Evolutionary conservation across 495 filamentous ascomycete species (phyloP).

Genomic region (Rostrohypoxylon terebratum): DNA sequence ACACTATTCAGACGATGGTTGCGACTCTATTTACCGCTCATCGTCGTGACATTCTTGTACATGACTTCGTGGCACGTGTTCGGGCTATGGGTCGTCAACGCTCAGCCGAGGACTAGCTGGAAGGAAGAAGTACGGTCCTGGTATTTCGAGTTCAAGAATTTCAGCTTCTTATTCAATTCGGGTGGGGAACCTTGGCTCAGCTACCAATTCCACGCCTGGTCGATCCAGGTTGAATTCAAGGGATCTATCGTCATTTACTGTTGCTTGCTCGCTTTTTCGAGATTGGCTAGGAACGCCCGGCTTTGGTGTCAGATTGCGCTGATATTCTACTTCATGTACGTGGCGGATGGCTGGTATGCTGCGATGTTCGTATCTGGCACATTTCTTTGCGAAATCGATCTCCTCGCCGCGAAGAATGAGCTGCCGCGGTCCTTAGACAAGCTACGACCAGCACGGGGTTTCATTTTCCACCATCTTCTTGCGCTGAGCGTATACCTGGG

Average conservation of each 20-base stretch:
- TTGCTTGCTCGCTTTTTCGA: slow-evolving; percentile 57
- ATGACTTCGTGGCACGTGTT: slow-evolving; percentile 65
- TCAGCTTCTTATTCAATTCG: slow-evolving; percentile 65
- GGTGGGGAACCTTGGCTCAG: slow-evolving; percentile 54
- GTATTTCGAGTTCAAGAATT: slow-evolving; percentile 70
- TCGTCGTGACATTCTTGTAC: slow-evolving; percentile 61
- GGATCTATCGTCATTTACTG: slow-evolving; percentile 63
- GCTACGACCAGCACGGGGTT: slow-evolving; percentile 55
- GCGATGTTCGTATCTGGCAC: slow-evolving; percentile 61
- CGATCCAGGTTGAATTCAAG: slow-evolving; percentile 57
- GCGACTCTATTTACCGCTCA: slow-evolving; percentile 59
- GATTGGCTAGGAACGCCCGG: slow-evolving; percentile 47
- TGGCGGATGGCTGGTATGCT: slow-evolving; percentile 60
- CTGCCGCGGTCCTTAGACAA: slow-evolving; percentile 53
- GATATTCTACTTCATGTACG: slow-evolving; percentile 58
- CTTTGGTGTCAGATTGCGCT: slow-evolving; percentile 50
- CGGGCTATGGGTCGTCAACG: slow-evolving; percentile 53
- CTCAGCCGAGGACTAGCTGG: slow-evolving; percentile 54
- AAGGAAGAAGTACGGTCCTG: slow-evolving; percentile 63
- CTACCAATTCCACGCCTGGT: slow-evolving; percentile 59
- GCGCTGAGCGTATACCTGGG: slow-evolving; percentile 56
- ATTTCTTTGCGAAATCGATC: slow-evolving; percentile 62
- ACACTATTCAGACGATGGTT: slow-evolving; percentile 62
- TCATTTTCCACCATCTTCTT: slow-evolving; percentile 61
- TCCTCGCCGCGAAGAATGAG: slow-evolving; percentile 55